Evolutionary conservation across 108 stramenopile genomes (phyloP).

Genomic region (Skeletonema marinoi): DNA sequence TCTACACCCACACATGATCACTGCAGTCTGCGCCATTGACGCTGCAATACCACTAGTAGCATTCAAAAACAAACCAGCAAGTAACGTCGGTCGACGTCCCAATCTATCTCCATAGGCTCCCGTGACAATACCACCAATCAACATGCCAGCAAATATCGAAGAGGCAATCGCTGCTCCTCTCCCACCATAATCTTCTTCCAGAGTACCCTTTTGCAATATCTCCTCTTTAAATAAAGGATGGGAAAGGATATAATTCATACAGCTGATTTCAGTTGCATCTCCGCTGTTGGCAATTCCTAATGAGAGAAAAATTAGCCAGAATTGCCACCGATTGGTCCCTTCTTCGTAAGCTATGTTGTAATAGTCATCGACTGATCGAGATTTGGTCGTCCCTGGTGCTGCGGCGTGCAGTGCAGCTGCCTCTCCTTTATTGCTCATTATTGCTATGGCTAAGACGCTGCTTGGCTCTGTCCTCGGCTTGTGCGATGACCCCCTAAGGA

Average conservation of each 20-base stretch:
- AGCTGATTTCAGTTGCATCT: constrained; percentile 9
- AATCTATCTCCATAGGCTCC: constrained; percentile 10
- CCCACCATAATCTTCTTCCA: constrained; percentile 2
- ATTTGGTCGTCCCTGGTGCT: background rate
- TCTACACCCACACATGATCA: constrained; percentile 3
- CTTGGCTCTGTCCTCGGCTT: too few relatives aligned
- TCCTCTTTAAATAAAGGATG: constrained; percentile 17
- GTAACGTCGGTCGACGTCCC: constrained; percentile 9
- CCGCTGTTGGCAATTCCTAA: constrained; percentile 11
- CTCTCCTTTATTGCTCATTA: background rate
- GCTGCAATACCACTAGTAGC: constrained; percentile 4
- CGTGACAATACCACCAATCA: constrained; percentile 14
- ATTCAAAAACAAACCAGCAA: constrained; percentile 8
- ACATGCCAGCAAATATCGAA: constrained; percentile 13
- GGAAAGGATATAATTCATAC: constrained; percentile 16
- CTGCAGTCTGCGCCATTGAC: background rate
- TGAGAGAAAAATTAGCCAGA: constrained; percentile 8
- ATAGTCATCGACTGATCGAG: constrained; percentile 13
- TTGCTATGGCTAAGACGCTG: too few relatives aligned
- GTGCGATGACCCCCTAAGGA: too few relatives aligned
- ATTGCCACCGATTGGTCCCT: constrained; percentile 7
- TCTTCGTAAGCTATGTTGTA: constrained; percentile 8
- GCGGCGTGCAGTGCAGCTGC: background rate
- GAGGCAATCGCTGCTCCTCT: constrained; percentile 17
- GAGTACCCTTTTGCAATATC: background rate